Percentiles rank a stretch among this genome's conserved stretches.
Evolutionary conservation across 192 early-diverging fungal species (phyloP).

Genomic region (Coemansia sp.): DNA sequence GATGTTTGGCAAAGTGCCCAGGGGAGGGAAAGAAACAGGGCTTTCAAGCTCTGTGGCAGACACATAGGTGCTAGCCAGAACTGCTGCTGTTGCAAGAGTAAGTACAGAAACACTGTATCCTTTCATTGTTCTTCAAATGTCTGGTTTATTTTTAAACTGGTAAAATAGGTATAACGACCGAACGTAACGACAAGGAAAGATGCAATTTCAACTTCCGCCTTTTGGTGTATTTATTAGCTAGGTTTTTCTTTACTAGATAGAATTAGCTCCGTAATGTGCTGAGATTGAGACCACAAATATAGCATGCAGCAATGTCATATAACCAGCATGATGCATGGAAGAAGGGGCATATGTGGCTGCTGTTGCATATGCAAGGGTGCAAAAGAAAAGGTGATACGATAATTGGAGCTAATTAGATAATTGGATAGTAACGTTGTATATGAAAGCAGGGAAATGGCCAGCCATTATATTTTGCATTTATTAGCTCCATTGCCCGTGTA

Average conservation of each 20-base stretch:
- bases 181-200: too few relatives aligned
- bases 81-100: not conserved
- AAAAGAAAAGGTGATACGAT: not conserved
- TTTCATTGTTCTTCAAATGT: not conserved
- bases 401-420: not conserved
- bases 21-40: not conserved
- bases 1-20: slow-evolving; percentile 3
- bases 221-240: not conserved
- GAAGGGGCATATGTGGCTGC: not conserved
- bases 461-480: not conserved
- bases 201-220: not conserved
- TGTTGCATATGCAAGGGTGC: not conserved
- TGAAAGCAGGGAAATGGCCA: not conserved
- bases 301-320: not conserved
- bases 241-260: too few relatives aligned
- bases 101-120: not conserved
- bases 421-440: not conserved
- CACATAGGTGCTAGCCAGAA: not conserved
- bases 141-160: not conserved
- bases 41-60: not conserved
- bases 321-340: not conserved
- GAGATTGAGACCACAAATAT: not conserved
- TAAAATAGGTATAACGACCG: not conserved
- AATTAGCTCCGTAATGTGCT: not conserved
- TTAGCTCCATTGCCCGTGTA: not conserved